Evolutionary conservation across 495 filamentous ascomycete species (phyloP), one percentile per base, ranked within the genome.

Genomic region (Penicillium canariense): DNA sequence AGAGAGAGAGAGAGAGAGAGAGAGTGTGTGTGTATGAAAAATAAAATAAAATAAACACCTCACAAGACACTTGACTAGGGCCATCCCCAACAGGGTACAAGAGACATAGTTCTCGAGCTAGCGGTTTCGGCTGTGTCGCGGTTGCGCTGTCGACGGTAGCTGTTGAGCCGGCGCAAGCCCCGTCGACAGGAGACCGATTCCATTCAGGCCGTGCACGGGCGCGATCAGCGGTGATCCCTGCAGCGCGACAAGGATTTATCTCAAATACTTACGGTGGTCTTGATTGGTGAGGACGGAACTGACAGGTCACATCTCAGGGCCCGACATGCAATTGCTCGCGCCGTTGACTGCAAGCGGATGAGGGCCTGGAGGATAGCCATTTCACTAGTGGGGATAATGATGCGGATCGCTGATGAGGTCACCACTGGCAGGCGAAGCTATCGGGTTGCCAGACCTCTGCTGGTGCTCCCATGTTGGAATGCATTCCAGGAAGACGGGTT

Each of bases 201-300:
- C 35, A 42, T 52, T 51, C 54, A 53, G 38, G 46, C 47, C 58
- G 55, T 61, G 65, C 62, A 62, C 62, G 65, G 54, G 44, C 47
- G 49, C 51, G 60, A 66, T 63, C 65, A 61, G 52, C 62, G 65
- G 18, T 61, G 58, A 63, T 62, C 58, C 65, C 59, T 69, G 69
- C 65, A 62, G 52, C 20, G 14, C 55, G 59, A 68, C 71, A 62
- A 61, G 70, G 70, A 67, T 69, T 43, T 58, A 73, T 73, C 66
- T 73, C 70, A 73, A 75, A 75, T 73, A 70, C 66, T 65, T 68
- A 20, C 59, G 50, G 58, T 50, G 32, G 23, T 38, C 48, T 48
- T 75, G 64, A 73, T 73, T 71, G 70, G 70, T 52, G 62, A 57
- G 38, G 48, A 62, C 53, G 27, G 26, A n/a, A n/a, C n/a, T 63